Percentiles rank a stretch among this genome's conserved stretches.
Evolutionary conservation across 73 alveolate species (phyloP).

Genomic region (Paramecium sonneborni): DNA sequence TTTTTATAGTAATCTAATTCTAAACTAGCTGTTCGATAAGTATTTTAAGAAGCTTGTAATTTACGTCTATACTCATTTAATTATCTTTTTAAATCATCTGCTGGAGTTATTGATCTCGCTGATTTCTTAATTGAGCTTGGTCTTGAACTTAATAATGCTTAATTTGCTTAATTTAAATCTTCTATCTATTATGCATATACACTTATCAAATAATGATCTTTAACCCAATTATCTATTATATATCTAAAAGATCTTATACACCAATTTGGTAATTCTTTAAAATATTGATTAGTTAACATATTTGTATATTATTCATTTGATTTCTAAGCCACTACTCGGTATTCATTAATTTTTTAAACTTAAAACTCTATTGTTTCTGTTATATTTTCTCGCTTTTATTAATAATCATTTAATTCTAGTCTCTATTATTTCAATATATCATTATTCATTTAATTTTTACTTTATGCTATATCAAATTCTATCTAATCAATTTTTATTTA

Average conservation of each 20-base stretch:
- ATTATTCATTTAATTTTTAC: background rate
- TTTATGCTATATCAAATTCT: background rate
- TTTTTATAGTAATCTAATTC: slow-evolving; percentile 30
- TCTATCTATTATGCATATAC: background rate
- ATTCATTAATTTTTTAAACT: background rate
- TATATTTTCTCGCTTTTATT: background rate
- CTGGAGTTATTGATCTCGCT: background rate
- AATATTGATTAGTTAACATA: background rate
- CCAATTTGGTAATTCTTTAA: slow-evolving; percentile 33
- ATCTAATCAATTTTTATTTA: background rate
- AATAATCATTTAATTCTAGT: background rate
- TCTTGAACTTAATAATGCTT: background rate
- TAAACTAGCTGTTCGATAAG: background rate
- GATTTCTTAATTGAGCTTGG: background rate
- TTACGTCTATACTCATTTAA: slow-evolving; percentile 3
- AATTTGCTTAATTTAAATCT: background rate
- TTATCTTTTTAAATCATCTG: slow-evolving; percentile 12
- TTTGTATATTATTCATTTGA: background rate
- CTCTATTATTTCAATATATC: background rate
- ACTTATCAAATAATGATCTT: background rate
- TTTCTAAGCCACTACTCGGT: background rate
- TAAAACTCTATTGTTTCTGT: background rate
- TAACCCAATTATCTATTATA: slow-evolving; percentile 6
- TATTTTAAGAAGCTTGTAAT: background rate
- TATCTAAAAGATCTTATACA: slow-evolving; percentile 14